These are phyloP conservation scores for Microbotryum lychnidis-dioicae DNA, from an alignment of 1,284 basidiomycete species.

Conservation along the genomic window DNA sequence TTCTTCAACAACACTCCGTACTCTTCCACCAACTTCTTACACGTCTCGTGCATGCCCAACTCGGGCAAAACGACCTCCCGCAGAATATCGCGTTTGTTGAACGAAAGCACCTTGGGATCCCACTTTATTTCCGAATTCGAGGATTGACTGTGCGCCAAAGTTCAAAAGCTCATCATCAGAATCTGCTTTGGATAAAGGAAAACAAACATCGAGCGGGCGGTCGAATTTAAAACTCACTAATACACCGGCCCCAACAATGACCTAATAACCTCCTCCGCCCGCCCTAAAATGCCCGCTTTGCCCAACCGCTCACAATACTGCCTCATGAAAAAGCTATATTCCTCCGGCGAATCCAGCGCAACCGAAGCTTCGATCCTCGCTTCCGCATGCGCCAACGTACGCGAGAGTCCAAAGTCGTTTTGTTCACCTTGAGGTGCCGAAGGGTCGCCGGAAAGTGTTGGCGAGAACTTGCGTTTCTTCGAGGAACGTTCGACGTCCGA, in stretches of 20 bases:
- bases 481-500: background rate
- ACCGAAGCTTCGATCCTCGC: conserved; percentile 60
- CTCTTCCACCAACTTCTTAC: conserved; percentile 61
- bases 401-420: conserved; percentile 65
- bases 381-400: conserved; percentile 77
- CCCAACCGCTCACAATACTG: conserved; percentile 72
- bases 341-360: conserved; percentile 62
- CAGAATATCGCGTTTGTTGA: conserved; percentile 67
- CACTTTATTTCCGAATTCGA: conserved; percentile 50
- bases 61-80: conserved; percentile 54
- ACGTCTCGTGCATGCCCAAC: conserved; percentile 56
- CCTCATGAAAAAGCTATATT: conserved; percentile 67
- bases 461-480: conserved; percentile 16
- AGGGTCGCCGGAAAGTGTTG: conserved; percentile 32
- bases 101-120: conserved; percentile 57
- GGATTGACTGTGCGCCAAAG: conserved; percentile 52
- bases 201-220: background rate
- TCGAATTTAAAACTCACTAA: conserved; percentile 36
- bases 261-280: conserved; percentile 76
- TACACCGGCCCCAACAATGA: conserved; percentile 81
- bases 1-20: conserved; percentile 65
- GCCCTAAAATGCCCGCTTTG: conserved; percentile 72
- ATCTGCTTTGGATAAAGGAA: background rate
- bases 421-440: conserved; percentile 44
- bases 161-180: background rate